phyloP scores from a whole-genome alignment of 495 filamentous ascomycete species.

The Aspergillus conjunctus region DNA sequence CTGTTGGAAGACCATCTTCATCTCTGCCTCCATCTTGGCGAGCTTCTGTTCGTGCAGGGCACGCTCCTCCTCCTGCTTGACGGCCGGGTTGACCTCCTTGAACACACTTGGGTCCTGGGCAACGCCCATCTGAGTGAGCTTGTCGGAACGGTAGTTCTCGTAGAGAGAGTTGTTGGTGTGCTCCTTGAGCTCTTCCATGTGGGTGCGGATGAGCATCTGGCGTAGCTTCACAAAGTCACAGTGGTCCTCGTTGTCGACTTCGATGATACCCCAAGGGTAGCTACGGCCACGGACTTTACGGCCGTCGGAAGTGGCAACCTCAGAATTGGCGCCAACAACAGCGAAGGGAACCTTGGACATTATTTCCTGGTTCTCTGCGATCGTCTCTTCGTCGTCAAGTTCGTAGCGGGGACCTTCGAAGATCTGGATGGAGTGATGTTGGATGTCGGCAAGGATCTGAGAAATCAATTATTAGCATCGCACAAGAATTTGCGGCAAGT shows the following conservation, averaged over 20 bases:
- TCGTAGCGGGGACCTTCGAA: slow-evolving; percentile 98
- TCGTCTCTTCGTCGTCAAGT: slow-evolving; percentile 98
- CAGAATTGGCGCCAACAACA: slow-evolving; percentile 92
- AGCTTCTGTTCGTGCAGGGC: slow-evolving; percentile 98
- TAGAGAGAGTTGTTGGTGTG: slow-evolving; percentile 98
- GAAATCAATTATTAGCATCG: neutral
- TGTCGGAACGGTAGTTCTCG: slow-evolving; percentile 99
- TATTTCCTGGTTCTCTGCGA: slow-evolving; percentile 99
- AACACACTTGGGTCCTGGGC: slow-evolving; percentile 97
- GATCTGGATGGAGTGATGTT: slow-evolving; percentile 95
- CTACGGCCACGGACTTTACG: slow-evolving; percentile 93
- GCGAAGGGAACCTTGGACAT: slow-evolving; percentile 99
- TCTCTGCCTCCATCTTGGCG: slow-evolving; percentile 99
- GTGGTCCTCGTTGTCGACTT: slow-evolving; percentile 99
- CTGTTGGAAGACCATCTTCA: slow-evolving; percentile 99
- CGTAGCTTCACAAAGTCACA: slow-evolving; percentile 99
- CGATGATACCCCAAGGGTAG: slow-evolving; percentile 98
- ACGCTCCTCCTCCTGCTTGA: slow-evolving; percentile 99
- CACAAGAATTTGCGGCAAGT: neutral
- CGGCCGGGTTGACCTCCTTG: slow-evolving; percentile 99
- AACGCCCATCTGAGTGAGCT: slow-evolving; percentile 97
- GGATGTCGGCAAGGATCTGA: slow-evolving; percentile 95
- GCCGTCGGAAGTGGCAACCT: slow-evolving; percentile 87
- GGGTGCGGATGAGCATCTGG: slow-evolving; percentile 99
- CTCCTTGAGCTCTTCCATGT: slow-evolving; percentile 99